Percentiles rank a stretch among this genome's conserved stretches.
phyloP scores from a whole-genome alignment of 2,329 filamentous ascomycete species.

The Paracoccidioides lutzii region DNA sequence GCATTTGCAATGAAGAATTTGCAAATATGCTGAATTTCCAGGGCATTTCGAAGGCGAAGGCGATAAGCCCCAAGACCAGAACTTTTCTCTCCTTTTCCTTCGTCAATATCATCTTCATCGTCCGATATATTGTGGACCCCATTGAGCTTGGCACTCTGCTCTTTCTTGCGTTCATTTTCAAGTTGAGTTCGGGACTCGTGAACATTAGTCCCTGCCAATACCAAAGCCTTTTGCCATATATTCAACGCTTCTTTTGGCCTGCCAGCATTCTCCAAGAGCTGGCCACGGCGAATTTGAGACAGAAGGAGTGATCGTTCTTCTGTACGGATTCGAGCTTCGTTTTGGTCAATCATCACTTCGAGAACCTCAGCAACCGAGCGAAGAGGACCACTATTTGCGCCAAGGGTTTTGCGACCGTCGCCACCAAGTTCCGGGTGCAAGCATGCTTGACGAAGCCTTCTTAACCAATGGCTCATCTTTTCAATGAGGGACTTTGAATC shows the following conservation, averaged over 20 bases:
- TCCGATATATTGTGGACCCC: constrained; percentile 10
- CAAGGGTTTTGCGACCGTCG: constrained; percentile 51
- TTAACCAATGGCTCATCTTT: constrained; percentile 67
- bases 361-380: constrained; percentile 77
- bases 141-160: constrained; percentile 1
- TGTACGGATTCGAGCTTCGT: constrained; percentile 50
- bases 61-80: constrained; percentile 45
- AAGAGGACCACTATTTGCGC: constrained; percentile 54
- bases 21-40: constrained; percentile 71
- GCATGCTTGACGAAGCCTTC: constrained; percentile 65
- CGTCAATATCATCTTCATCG: constrained; percentile 25
- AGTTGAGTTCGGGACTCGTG: constrained; percentile 53
- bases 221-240: constrained; percentile 52
- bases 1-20: constrained; percentile 76
- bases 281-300: constrained; percentile 55
- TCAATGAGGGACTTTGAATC: constrained; percentile 46
- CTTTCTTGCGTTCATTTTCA: constrained; percentile 30
- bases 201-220: constrained; percentile 39
- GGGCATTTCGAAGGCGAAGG: constrained; percentile 54
- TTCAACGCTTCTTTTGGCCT: constrained; percentile 53
- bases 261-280: constrained; percentile 64
- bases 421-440: constrained; percentile 72
- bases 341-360: constrained; percentile 82
- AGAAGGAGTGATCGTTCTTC: constrained; percentile 57
- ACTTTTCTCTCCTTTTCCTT: constrained; percentile 25